phyloP scores from a whole-genome alignment of 2,329 filamentous ascomycete genomes.

The Neocucurbitaria cava region DNA sequence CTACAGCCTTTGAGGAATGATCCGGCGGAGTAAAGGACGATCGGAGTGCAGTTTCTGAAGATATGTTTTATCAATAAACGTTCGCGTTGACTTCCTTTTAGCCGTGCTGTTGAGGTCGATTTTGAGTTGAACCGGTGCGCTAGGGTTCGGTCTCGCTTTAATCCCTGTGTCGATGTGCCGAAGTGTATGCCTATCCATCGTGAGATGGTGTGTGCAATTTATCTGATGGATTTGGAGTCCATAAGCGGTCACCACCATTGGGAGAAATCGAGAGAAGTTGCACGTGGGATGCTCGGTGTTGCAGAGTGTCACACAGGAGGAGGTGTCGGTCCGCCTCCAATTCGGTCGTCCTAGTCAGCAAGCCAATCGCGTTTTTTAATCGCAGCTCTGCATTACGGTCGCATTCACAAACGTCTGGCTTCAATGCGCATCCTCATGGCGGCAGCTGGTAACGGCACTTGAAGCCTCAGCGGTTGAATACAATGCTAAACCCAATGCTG shows the following conservation, averaged over 20 bases:
- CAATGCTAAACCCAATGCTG: conserved; percentile 8
- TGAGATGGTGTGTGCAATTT: neutral
- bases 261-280: neutral
- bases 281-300: neutral
- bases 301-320: neutral
- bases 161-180: conserved; percentile 14
- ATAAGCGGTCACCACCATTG: neutral
- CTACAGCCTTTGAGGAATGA: neutral
- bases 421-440: conserved; percentile 22
- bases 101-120: conserved; percentile 11
- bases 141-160: conserved; percentile 14
- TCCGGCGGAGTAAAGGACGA: neutral
- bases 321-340: neutral
- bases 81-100: neutral
- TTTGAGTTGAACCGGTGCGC: conserved; percentile 16
- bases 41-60: neutral
- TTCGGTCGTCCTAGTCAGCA: conserved; percentile 1
- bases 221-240: neutral
- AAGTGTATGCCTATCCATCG: neutral
- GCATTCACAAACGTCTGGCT: conserved; percentile 18
- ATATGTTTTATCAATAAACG: neutral
- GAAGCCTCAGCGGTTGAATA: conserved; percentile 33
- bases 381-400: conserved; percentile 13
- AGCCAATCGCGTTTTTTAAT: conserved; percentile 5
- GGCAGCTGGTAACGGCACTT: conserved; percentile 19